A percentile compares a stretch with the other conserved stretches of the same genome.
Conservation (phyloP, 495 filamentous ascomycete species). For the Terfezia boudieri region DNA sequence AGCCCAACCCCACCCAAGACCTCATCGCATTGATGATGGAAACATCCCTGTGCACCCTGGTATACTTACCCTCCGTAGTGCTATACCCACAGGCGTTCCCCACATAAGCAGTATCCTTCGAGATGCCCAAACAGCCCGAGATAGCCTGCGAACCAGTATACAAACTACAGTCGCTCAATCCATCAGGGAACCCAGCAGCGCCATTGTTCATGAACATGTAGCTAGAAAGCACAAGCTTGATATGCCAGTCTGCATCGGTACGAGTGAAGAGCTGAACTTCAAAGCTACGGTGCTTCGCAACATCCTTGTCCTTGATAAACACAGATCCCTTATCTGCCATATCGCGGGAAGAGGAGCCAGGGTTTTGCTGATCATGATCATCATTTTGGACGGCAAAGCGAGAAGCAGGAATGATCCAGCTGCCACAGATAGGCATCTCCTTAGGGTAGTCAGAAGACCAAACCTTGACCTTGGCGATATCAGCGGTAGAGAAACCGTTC, state of each 20-base stretch:
- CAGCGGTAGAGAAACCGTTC: slow-evolving; percentile 7
- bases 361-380: slow-evolving; percentile 19
- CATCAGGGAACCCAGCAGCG: slow-evolving; percentile 17
- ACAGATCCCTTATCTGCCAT: slow-evolving; percentile 19
- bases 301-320: slow-evolving; percentile 19
- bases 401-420: slow-evolving; percentile 18
- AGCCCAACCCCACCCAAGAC: slow-evolving; percentile 15
- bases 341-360: slow-evolving; percentile 18
- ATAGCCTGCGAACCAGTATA: slow-evolving; percentile 12
- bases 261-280: slow-evolving; percentile 19
- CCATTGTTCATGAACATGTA: slow-evolving; percentile 16
- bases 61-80: slow-evolving; percentile 10
- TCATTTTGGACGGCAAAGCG: slow-evolving; percentile 21
- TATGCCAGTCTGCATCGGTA: slow-evolving; percentile 18
- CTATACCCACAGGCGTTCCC: slow-evolving; percentile 12
- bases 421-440: slow-evolving; percentile 18
- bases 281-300: slow-evolving; percentile 14
- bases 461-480: slow-evolving; percentile 19
- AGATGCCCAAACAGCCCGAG: slow-evolving; percentile 11
- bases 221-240: slow-evolving; percentile 17
- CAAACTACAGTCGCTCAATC: slow-evolving; percentile 14
- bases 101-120: slow-evolving; percentile 16
- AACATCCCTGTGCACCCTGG: slow-evolving; percentile 17
- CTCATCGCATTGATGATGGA: slow-evolving; percentile 20
- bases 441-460: slow-evolving; percentile 20